Percentiles rank a stretch among this genome's conserved stretches.
Evolutionary conservation across 2,329 filamentous ascomycete genomes (phyloP).

Genomic region (Colletotrichum destructivum): DNA sequence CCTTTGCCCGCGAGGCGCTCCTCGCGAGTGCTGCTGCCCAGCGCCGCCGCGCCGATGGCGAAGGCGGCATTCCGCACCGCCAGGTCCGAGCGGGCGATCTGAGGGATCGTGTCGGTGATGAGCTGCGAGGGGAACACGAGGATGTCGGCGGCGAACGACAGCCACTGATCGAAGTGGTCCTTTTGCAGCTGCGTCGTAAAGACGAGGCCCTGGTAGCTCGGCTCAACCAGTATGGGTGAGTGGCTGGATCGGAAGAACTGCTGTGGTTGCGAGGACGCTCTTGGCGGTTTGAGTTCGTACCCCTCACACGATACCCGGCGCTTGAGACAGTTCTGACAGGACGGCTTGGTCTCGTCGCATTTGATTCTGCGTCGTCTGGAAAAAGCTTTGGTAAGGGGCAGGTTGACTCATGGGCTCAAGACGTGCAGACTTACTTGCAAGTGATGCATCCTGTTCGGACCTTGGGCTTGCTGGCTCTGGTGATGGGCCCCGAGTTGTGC

Average conservation of each 20-base stretch:
- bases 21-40: conserved; percentile 24
- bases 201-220: conserved; percentile 34
- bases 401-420: not conserved
- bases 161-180: conserved; percentile 36
- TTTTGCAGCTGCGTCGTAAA: conserved; percentile 33
- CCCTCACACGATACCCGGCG: conserved; percentile 29
- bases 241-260: not conserved
- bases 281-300: conserved; percentile 21
- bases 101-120: conserved; percentile 42
- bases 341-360: conserved; percentile 35
- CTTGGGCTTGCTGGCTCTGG: conserved; percentile 42
- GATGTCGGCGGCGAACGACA: conserved; percentile 22
- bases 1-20: conserved; percentile 24
- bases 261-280: not conserved
- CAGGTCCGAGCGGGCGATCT: conserved; percentile 32
- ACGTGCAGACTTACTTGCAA: conserved; percentile 33
- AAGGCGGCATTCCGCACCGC: conserved; percentile 57
- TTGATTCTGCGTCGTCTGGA: conserved; percentile 32
- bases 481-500: conserved; percentile 22
- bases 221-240: conserved; percentile 26
- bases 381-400: not conserved
- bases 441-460: conserved; percentile 43
- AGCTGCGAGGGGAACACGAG: conserved; percentile 34
- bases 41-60: conserved; percentile 53
- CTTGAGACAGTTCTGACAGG: conserved; percentile 35